Evolutionary conservation across 2,329 filamentous ascomycete genomes (phyloP), one percentile per base, ranked within the genome.

Genomic region (Alternaria arborescens): DNA sequence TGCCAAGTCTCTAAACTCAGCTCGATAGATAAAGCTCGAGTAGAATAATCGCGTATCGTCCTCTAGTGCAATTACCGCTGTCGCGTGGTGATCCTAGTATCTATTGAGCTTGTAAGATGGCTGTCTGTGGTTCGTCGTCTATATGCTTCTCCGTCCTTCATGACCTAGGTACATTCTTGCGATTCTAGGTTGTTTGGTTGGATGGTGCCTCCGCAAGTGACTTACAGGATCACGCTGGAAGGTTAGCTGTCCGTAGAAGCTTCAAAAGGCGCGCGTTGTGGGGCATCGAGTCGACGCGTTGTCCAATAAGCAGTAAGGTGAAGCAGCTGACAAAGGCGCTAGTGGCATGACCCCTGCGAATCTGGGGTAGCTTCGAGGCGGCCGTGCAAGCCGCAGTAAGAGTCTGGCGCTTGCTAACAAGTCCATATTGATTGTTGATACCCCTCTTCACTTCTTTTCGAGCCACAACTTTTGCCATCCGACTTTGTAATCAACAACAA

Each of bases 291-390:
- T 41, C 4, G 12, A 18, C 4, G 3, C 16, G 38, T 24, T 16
- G n/a, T 4, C 65, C 65, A 67, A 67, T 67, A 58, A 67, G 26
- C 40, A 5, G 4, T 8, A 1, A 18, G 34, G 14, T 40, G 56
- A 61, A 60, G 11, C 22, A 10, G 55, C 62, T 67, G 62, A 67
- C 65, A 61, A 56, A 61, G 58, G 58, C 55, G 60, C 63, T 56
- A 52, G 28, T 28, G 8, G n/a, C 42, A 34, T 8, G 4, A 62
- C 53, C 60, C 62, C 52, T 67, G 65, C 52, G 60, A 64, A 61
- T 54, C 65, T 47, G 65, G 65, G 65, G 65, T 60, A 67, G 62
- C 60, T 61, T 34, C 47, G 61, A 64, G 61, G 50, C 58, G 53
- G 43, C 41, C 53, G 55, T 58, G 26, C 46, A 52, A 52, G 46